These are phyloP conservation scores for Phaseolus coccineus DNA, from an alignment of 331 rosid species.

Conservation along the genomic window DNA sequence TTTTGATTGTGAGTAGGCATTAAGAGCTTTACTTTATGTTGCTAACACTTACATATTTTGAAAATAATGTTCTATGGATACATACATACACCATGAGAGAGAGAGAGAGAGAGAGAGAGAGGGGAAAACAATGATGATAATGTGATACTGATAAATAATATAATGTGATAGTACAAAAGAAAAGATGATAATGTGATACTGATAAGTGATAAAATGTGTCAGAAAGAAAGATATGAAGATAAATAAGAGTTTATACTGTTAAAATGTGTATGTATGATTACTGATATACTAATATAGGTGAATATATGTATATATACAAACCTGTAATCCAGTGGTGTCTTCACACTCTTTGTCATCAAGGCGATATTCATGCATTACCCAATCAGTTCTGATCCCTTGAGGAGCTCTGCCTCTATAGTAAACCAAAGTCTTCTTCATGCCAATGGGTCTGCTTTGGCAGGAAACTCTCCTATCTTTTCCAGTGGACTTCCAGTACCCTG, in stretches of 20 bases:
- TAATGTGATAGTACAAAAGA: background rate
- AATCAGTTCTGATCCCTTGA: slow-evolving; percentile 92
- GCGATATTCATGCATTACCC: slow-evolving; percentile 99
- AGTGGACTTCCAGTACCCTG: slow-evolving; percentile 97
- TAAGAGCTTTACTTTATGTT: background rate
- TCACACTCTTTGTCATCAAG: slow-evolving; percentile 86
- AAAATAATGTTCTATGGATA: background rate
- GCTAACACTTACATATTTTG: background rate
- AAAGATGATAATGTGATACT: background rate
- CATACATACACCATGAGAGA: background rate
- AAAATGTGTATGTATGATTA: background rate
- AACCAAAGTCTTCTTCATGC: slow-evolving; percentile 98
- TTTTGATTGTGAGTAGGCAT: background rate
- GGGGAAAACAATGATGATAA: background rate
- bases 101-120: background rate
- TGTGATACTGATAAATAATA: background rate
- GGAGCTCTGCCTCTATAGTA: slow-evolving; percentile 97
- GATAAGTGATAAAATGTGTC: too few relatives aligned
- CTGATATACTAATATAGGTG: background rate
- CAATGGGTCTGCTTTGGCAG: slow-evolving; percentile 79
- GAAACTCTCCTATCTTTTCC: slow-evolving; percentile 88
- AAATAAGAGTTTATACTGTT: background rate
- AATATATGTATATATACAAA: slow-evolving; percentile 21
- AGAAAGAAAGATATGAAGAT: background rate
- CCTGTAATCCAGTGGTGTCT: slow-evolving; percentile 78